A percentile compares a stretch with the other conserved stretches of the same genome.
Conservation (phyloP, 208 protist genomes). For the Novymonas esmeraldas region DNA sequence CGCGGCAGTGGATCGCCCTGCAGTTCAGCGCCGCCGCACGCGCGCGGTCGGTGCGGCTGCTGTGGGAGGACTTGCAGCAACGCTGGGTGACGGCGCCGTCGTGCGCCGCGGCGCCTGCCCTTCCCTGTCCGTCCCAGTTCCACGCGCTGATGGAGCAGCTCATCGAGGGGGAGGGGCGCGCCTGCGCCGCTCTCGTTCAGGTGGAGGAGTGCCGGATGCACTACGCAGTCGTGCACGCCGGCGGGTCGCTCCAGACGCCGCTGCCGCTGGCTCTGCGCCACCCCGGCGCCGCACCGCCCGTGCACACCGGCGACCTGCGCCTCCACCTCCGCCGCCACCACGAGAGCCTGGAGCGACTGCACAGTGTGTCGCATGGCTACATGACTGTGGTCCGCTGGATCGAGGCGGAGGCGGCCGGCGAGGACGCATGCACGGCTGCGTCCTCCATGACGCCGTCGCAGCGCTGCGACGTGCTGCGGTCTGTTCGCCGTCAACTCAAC, state of each 20-base stretch:
- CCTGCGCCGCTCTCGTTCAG: conserved; percentile 41
- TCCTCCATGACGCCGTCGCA: neutral
- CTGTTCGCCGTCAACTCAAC: conserved; percentile 21
- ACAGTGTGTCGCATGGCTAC: conserved; percentile 15
- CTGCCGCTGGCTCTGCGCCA: conserved; percentile 1
- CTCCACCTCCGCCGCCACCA: conserved; percentile 28
- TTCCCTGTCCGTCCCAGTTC: conserved; percentile 20
- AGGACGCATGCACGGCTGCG: neutral
- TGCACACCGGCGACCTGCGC: conserved; percentile 18
- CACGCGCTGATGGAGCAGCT: conserved; percentile 11
- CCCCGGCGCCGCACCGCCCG: neutral
- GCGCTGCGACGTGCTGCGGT: conserved; percentile 5
- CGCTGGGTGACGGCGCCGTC: neutral
- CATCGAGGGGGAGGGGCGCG: conserved; percentile 27
- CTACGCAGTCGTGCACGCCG: conserved; percentile 34
- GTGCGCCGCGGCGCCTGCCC: neutral
- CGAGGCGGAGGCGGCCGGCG: conserved; percentile 20
- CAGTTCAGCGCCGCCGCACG: conserved; percentile 15
- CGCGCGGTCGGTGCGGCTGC: conserved; percentile 19
- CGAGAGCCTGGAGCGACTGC: conserved; percentile 25
- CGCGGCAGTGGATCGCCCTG: conserved; percentile 26
- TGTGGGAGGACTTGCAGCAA: conserved; percentile 28
- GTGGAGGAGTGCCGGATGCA: conserved; percentile 57
- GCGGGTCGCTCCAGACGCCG: conserved; percentile 13
- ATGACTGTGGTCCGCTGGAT: conserved; percentile 23